phyloP scores from a whole-genome alignment of 768 basidiomycete genomes.

The Exidia glandulosa region DNA sequence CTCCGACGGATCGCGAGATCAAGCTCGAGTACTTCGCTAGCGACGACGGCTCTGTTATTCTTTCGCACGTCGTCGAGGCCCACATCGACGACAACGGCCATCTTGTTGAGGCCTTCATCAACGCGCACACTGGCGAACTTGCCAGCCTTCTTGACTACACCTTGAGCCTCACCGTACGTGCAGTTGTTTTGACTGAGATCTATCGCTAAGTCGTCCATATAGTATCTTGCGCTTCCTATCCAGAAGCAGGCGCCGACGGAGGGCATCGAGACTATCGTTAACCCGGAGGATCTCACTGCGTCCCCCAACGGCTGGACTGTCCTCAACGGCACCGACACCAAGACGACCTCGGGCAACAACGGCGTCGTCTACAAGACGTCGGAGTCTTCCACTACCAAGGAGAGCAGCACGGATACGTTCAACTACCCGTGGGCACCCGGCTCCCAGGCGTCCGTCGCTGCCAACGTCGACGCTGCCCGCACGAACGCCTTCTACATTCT shows the following conservation, averaged over 20 bases:
- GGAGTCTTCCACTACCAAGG: constrained; percentile 17
- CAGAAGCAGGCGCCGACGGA: constrained; percentile 37
- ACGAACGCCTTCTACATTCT: constrained; percentile 45
- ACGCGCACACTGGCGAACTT: constrained; percentile 43
- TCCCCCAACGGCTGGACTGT: constrained; percentile 51
- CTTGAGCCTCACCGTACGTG: constrained; percentile 29
- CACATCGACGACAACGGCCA: constrained; percentile 30
- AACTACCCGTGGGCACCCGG: constrained; percentile 24
- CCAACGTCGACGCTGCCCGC: constrained; percentile 42
- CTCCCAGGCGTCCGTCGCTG: constrained; percentile 28
- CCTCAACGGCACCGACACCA: constrained; percentile 23
- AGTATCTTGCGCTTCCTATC: constrained; percentile 42
- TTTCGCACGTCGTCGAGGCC: constrained; percentile 33
- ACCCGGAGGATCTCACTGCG: constrained; percentile 42
- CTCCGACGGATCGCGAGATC: constrained; percentile 28
- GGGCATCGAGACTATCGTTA: constrained; percentile 36
- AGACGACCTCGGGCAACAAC: constrained; percentile 27
- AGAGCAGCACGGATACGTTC: constrained; percentile 31
- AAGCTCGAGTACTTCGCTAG: constrained; percentile 31
- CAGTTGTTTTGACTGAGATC: neutral
- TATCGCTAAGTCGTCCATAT: neutral
- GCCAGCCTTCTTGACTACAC: constrained; percentile 44
- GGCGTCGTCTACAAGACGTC: constrained; percentile 23
- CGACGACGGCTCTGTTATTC: constrained; percentile 26
- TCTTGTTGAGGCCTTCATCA: constrained; percentile 50